These are phyloP conservation scores for Barnettozyma salicaria DNA, from an alignment of 805 yeast genomes.

Conservation along the genomic window DNA sequence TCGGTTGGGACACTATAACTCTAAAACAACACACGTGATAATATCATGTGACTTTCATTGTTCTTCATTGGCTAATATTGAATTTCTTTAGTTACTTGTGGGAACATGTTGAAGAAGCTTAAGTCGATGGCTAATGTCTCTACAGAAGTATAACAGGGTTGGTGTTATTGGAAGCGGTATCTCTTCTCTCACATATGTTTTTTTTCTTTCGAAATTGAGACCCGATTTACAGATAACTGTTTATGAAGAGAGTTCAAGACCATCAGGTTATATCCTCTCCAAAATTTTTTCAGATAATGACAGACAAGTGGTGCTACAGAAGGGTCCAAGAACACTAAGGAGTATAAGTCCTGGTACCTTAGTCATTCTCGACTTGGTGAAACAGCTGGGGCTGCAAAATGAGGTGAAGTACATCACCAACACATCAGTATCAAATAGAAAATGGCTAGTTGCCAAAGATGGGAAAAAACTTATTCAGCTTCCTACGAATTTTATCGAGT, in stretches of 20 bases:
- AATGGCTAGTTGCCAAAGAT: slow-evolving; percentile 48
- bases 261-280: slow-evolving; percentile 81
- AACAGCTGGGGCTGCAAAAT: slow-evolving; percentile 38
- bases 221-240: slow-evolving; percentile 69
- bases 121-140: not conserved
- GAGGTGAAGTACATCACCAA: slow-evolving; percentile 54
- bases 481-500: slow-evolving; percentile 38
- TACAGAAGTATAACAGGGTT: slow-evolving; percentile 34
- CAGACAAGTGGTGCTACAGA: slow-evolving; percentile 45
- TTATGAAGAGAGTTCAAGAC: slow-evolving; percentile 45
- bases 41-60: too few species aligned
- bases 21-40: too few species aligned
- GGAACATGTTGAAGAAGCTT: not conserved
- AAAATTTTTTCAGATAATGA: slow-evolving; percentile 31
- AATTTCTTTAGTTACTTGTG: not conserved
- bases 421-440: slow-evolving; percentile 60
- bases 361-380: slow-evolving; percentile 55
- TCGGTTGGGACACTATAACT: too few species aligned
- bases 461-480: slow-evolving; percentile 45
- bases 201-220: slow-evolving; percentile 60
- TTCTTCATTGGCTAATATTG: too few species aligned
- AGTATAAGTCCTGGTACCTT: slow-evolving; percentile 78
- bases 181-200: slow-evolving; percentile 73
- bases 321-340: slow-evolving; percentile 87
- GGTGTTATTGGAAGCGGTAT: slow-evolving; percentile 87